Evolutionary conservation across 345 rosid genomes (phyloP).

Genomic region (Euphorbia tirucalli): DNA sequence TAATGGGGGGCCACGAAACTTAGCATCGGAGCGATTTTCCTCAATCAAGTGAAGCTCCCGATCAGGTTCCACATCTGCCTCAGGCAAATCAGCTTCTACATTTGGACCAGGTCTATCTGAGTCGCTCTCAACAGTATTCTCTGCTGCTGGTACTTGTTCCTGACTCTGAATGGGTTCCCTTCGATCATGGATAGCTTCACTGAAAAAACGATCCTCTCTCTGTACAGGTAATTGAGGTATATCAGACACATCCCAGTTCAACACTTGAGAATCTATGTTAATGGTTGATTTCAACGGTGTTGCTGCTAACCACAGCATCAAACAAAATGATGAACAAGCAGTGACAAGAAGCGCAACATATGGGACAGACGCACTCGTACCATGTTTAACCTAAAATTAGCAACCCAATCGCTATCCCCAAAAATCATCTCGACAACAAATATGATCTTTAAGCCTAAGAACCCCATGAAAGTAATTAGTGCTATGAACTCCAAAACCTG

Average conservation of each 20-base stretch:
- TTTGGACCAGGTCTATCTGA: conserved; percentile 40
- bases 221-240: conserved; percentile 34
- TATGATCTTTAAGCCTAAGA: conserved; percentile 70
- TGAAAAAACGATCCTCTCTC: conserved; percentile 40
- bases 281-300: conserved; percentile 84
- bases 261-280: conserved; percentile 44
- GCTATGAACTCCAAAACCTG: conserved; percentile 67
- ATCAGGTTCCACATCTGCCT: conserved; percentile 51
- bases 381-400: conserved; percentile 69
- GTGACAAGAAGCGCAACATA: conserved; percentile 57
- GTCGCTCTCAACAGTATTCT: conserved; percentile 33
- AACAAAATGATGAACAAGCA: conserved; percentile 62
- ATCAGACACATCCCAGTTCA: conserved; percentile 53
- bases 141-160: conserved; percentile 40
- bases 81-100: conserved; percentile 52
- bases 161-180: conserved; percentile 31
- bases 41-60: conserved; percentile 43
- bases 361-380: conserved; percentile 47
- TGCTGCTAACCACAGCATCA: conserved; percentile 88
- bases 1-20: conserved; percentile 28
- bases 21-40: conserved; percentile 38
- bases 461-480: conserved; percentile 56
- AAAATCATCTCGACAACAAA: conserved; percentile 82
- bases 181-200: conserved; percentile 28
- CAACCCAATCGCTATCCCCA: conserved; percentile 92